A percentile compares a stretch with the other conserved stretches of the same genome.
phyloP scores from a whole-genome alignment of 441 rosid genomes.

The Pelargonium australe region DNA sequence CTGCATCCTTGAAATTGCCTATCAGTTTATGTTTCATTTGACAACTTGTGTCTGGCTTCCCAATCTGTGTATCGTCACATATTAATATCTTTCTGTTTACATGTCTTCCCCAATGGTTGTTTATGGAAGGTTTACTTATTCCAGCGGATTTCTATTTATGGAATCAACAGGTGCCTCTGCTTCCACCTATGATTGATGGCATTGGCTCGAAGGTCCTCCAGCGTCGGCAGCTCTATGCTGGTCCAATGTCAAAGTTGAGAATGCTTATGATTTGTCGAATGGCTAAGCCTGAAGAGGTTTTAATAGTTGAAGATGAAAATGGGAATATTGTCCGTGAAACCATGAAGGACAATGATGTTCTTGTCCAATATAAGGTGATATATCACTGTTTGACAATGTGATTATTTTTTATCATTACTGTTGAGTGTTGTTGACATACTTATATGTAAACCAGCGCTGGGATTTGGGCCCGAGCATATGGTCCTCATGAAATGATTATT shows the following conservation, averaged over 20 bases:
- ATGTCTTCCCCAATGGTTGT: not conserved
- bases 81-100: not conserved
- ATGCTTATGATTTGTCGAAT: conserved; percentile 96
- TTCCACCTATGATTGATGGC: conserved; percentile 81
- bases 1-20: not conserved
- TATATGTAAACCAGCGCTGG: not conserved
- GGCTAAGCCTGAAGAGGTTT: conserved; percentile 99
- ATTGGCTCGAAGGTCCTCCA: conserved; percentile 73
- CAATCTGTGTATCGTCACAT: too few species aligned
- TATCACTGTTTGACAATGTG: conserved; percentile 11
- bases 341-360: conserved; percentile 99
- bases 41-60: too few species aligned
- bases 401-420: not conserved
- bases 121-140: conserved; percentile 18
- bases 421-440: not conserved
- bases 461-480: not conserved
- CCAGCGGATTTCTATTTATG: conserved; percentile 15
- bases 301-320: conserved; percentile 99
- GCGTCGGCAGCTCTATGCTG: conserved; percentile 85
- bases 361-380: conserved; percentile 92
- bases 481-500: not conserved
- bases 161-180: conserved; percentile 58
- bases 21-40: too few species aligned
- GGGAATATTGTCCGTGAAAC: conserved; percentile 99
- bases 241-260: conserved; percentile 88